Base-by-base conservation (phyloP, 2,329 filamentous ascomycete genomes). In the Acephala macrosclerotiorum region DNA sequence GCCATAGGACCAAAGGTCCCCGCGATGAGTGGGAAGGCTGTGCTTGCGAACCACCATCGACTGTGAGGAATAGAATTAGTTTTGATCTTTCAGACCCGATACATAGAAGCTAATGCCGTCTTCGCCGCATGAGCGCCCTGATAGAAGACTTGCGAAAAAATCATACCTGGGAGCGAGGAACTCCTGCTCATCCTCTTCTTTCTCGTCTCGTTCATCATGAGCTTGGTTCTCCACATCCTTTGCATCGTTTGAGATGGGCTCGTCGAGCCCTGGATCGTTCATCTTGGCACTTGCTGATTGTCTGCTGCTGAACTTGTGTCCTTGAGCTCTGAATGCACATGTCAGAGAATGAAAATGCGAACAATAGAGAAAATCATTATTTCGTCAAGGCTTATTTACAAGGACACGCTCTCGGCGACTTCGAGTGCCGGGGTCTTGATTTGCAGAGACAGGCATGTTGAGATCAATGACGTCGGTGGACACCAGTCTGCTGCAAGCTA, bases 1-100 rank as follows among this genome's bases (percentile, higher is more conserved):
- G 94, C 94, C 11, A 97, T 86, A 0, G 94, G 94, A 0, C 93
- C 93, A 2, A 96, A 85, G 0, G 94, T 93, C 38, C 93, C 94
- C 1, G 94, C 93, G 12, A 96, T 85, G 75, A 97, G 87, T 36
- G 91, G 92, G 68, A 94, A 89, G 11, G 85, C 87, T 1, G 87
- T 86, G 2, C 86, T 87, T 29, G 86, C 83, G 72, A 89, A 84
- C 87, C 87, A 90, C 86, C 86, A 89, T 45, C 72, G 66, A 65
- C 72, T 73, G 26, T 5, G 18, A 58, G 55, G 16, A 56, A 55
- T 26, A 53, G 12, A 53, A 11, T 53, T 3, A 53, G 49, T 11
- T 29, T 53, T 11, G 22, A 26, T 58, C 36, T 36, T 5, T 5
- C 11, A 22, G n/a, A 22, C 42, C n/a, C n/a, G 20, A 20, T n/a